Base-by-base conservation (phyloP, 1,284 basidiomycete genomes). In the Macrocystidia cucumis region DNA sequence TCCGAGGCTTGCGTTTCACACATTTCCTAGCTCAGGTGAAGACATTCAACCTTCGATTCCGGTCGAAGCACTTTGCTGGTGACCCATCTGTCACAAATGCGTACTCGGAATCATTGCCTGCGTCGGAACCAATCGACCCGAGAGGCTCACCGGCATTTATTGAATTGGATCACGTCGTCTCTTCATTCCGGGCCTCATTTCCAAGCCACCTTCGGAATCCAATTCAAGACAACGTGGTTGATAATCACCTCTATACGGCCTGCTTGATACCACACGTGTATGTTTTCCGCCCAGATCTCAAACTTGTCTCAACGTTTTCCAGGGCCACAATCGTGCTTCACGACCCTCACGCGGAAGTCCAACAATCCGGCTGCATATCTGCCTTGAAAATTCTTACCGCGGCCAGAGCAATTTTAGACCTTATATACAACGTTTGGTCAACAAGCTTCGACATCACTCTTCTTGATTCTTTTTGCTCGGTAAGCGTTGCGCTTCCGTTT, bases 401-500 rank as follows among this genome's bases (percentile, higher is more conserved):
- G 18, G 69, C 81, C 4, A 68, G 80, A 29, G 66, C 69, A 0
- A 74, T 82, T 23, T 59, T 86, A 26, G 74, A 85, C 45, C 57
- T 81, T n/a, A 67, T 84, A 18, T 79, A 83, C 47, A 59, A 59
- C 14, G 64, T 83, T 12, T 73, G 67, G 53, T 73, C 78, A 6
- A 84, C 81, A 1, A 82, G 77, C 42, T 85, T 69, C 48, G 80
- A 83, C 47, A 64, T 82, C 7, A 74, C 74, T 5, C 60, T 80
- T 2, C 50, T 82, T 20, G 79, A 80, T 45, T 63, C 72, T 14
- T 78, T 77, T 44, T 74, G 72, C 39, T 63, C 70, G 42, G 77
- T 78, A 45, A 44, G 66, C 54, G 5, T 21, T 39, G 24, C 23
- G 17, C 27, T 26, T 21, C 18, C 18, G 32, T 32, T 26, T 16